Conservation (phyloP, 2,329 filamentous ascomycete species). For the Claviceps pazoutovae region DNA sequence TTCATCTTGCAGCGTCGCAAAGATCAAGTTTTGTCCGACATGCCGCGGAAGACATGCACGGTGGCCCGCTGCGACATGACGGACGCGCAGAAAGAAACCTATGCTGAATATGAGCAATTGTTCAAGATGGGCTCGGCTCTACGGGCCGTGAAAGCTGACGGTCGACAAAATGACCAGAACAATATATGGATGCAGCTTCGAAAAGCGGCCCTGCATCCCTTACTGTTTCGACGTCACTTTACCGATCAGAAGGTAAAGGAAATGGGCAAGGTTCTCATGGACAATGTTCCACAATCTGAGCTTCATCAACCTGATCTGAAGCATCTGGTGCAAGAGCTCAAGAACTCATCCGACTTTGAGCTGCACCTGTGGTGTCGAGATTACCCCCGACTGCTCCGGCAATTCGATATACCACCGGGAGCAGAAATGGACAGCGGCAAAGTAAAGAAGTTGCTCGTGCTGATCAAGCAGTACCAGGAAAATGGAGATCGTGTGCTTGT, state of each 20-base stretch:
- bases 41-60: constrained; percentile 65
- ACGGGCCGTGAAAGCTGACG: constrained; percentile 33
- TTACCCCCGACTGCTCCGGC: constrained; percentile 35
- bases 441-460: constrained; percentile 61
- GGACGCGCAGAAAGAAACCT: constrained; percentile 56
- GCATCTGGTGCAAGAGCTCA: constrained; percentile 41
- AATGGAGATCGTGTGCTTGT: constrained; percentile 80
- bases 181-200: constrained; percentile 82
- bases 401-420: constrained; percentile 38
- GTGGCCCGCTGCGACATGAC: constrained; percentile 76
- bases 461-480: constrained; percentile 57
- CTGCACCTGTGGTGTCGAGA: constrained; percentile 52
- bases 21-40: constrained; percentile 71
- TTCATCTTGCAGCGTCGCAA: constrained; percentile 94
- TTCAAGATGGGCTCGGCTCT: constrained; percentile 48
- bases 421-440: constrained; percentile 61
- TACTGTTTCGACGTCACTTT: constrained; percentile 75
- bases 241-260: constrained; percentile 58
- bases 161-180: constrained; percentile 39
- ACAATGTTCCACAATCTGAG: constrained; percentile 45
- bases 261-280: constrained; percentile 66
- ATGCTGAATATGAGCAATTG: constrained; percentile 49
- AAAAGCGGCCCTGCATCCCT: constrained; percentile 81
- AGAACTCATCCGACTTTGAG: constrained; percentile 47
- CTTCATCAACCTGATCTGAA: constrained; percentile 36